Evolutionary conservation across 2,329 filamentous ascomycete genomes (phyloP), one percentile per base, ranked within the genome.

Genomic region (Pseudogymnoascus verrucosus): DNA sequence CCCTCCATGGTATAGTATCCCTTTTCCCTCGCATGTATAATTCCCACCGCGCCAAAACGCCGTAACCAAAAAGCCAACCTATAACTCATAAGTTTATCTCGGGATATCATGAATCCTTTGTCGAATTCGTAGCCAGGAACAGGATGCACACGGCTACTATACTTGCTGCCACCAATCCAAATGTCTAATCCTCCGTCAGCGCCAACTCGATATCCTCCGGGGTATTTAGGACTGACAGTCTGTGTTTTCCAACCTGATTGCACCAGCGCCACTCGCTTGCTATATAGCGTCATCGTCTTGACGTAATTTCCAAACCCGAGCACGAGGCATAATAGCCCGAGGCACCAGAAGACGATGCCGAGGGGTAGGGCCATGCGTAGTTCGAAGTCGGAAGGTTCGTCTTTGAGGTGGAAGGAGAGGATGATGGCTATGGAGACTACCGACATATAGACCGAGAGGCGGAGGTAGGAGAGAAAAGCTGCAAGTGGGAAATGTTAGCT

Each of bases 211-310:
- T 36, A 47, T 19, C 28, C n/a, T 6, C 11, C 11, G 42, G 34
- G 10, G 10, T 21, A 40, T 26, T 37, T 64, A 68, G 63, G 64
- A 66, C 67, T 57, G 61, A 96, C 89, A 44, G 88, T 75, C 74
- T 98, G 93, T 39, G 95, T 98, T 76, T 91, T 93, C 89, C 90
- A 95, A 1, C 95, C 95, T 31, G 87, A 89, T 78, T 99, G 95
- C 40, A 99, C 95, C 67, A 98, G 82, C 0, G 95, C 95, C 26
- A 83, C 82, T 68, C 87, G 85, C 40, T 84, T 81, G 69, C 89
- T 89, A 74, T 96, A 99, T 73, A 90, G 88, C 69, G 89, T 89
- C 23, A 98, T 78, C 0, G 86, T 88, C 70, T 86, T 88, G 67
- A 96, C 86, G 73, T 99, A 99, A 73, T 96, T 98, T 0, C 87